A percentile compares a stretch with the other conserved stretches of the same genome.
phyloP scores from a whole-genome alignment of 371 early-diverging fungal genomes.

The Mycotypha africana region DNA sequence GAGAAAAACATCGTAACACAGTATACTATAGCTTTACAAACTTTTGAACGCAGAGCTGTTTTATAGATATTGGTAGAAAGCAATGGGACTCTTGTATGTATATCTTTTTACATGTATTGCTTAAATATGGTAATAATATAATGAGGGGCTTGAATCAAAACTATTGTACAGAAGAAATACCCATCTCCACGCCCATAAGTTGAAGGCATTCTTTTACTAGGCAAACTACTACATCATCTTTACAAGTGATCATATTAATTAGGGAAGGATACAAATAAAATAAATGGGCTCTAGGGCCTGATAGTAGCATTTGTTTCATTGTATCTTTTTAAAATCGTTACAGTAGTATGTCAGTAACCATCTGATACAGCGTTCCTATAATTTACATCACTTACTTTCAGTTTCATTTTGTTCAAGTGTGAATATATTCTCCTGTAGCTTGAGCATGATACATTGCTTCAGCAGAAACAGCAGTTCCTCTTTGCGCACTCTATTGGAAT shows the following conservation, averaged over 20 bases:
- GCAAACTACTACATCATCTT: conserved; percentile 51
- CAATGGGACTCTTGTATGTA: no score
- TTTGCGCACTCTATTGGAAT: conserved; percentile 59
- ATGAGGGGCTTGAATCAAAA: no score
- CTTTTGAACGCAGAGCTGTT: no score
- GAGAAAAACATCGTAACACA: no score
- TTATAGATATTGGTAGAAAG: no score
- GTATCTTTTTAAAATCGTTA: conserved; percentile 13
- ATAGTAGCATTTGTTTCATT: conserved; percentile 45
- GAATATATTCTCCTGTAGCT: conserved; percentile 49
- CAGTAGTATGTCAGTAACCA: conserved; percentile 11
- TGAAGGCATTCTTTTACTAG: conserved; percentile 53
- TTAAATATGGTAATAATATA: no score
- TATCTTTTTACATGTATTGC: no score
- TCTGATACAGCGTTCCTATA: neutral
- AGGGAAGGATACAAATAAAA: conserved; percentile 69
- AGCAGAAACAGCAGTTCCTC: conserved; percentile 72
- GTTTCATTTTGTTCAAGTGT: conserved; percentile 7
- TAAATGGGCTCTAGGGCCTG: conserved; percentile 63
- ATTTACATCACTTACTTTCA: conserved; percentile 13
- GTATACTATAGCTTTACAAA: no score
- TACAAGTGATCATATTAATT: conserved; percentile 56
- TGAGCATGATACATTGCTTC: conserved; percentile 53
- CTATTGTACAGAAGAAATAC: conserved; percentile 7
- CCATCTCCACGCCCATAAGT: conserved; percentile 49